Percentiles rank a stretch among this genome's conserved stretches.
Conservation (phyloP, 331 rosid genomes). For the Acacia pycnantha region DNA sequence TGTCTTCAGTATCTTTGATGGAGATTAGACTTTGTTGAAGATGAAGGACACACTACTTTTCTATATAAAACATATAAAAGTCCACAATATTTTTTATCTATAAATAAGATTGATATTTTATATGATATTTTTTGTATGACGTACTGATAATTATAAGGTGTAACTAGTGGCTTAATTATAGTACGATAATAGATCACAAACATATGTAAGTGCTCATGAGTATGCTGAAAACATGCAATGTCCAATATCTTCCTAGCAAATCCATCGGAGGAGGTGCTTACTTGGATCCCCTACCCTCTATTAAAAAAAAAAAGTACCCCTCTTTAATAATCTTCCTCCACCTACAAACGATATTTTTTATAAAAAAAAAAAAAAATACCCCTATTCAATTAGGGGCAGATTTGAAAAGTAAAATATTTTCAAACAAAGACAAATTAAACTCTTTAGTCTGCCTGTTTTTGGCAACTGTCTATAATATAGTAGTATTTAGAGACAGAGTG, state of each 20-base stretch:
- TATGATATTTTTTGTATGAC: too few species aligned
- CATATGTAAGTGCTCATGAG: not conserved
- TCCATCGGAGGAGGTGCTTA: not conserved
- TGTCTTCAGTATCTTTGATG: too few species aligned
- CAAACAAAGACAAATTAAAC: not conserved
- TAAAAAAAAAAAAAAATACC: too few species aligned
- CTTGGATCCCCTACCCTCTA: not conserved
- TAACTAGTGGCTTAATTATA: not conserved
- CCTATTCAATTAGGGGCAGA: not conserved
- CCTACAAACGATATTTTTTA: too few species aligned
- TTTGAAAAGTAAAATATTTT: too few species aligned
- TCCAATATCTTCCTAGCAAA: conserved; percentile 4
- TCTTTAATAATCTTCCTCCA: too few species aligned
- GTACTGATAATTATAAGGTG: not conserved
- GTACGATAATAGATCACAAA: not conserved
- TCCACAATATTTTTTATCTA: not conserved
- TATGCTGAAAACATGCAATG: not conserved
- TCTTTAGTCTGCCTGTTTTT: too few species aligned
- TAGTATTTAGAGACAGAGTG: too few species aligned
- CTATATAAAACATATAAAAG: not conserved
- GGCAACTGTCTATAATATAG: too few species aligned
- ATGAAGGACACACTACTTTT: not conserved
- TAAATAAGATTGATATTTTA: not conserved
- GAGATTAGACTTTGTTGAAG: too few species aligned
- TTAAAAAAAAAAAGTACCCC: too few species aligned